Conservation (phyloP, 306 rosid species). For the Abrus precatorius region DNA sequence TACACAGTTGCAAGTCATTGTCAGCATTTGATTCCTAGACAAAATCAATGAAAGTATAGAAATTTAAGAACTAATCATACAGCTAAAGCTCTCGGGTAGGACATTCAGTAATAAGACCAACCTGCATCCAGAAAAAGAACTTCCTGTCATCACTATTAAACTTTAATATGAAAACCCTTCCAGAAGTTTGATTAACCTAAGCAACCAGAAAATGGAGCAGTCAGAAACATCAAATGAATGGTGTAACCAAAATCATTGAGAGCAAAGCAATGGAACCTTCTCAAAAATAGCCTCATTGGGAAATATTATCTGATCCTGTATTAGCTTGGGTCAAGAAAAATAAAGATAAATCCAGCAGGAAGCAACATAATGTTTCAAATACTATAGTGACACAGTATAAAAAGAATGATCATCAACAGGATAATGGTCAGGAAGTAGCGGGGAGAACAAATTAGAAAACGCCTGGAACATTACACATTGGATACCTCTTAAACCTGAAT, state of each 20-base stretch:
- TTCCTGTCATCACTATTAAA: slow-evolving; percentile 85
- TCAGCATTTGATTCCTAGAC: slow-evolving; percentile 85
- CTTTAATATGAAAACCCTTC: slow-evolving; percentile 91
- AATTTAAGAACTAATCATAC: slow-evolving; percentile 16
- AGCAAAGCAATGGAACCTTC: slow-evolving; percentile 65
- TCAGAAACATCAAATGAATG: slow-evolving; percentile 35
- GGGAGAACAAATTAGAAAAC: slow-evolving; percentile 5
- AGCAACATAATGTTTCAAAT: slow-evolving; percentile 31
- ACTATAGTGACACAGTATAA: not conserved
- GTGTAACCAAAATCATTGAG: slow-evolving; percentile 20
- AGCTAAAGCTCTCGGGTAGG: slow-evolving; percentile 11
- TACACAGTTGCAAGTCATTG: slow-evolving; percentile 72
- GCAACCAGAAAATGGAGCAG: slow-evolving; percentile 41
- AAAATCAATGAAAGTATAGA: slow-evolving; percentile 32
- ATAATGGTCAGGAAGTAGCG: slow-evolving; percentile 7
- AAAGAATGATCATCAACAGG: slow-evolving; percentile 11
- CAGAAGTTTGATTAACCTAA: slow-evolving; percentile 89
- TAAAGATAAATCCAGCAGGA: slow-evolving; percentile 31
- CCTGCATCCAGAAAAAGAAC: slow-evolving; percentile 98
- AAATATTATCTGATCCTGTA: slow-evolving; percentile 92
- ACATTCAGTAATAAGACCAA: slow-evolving; percentile 47
- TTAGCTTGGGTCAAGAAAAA: slow-evolving; percentile 66
- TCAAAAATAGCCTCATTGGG: slow-evolving; percentile 95
- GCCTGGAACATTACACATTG: not conserved
- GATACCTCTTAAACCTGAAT: not conserved